Percentiles rank a stretch among this genome's conserved stretches.
Conservation (phyloP, 768 basidiomycete genomes). For the Mycena metata region DNA sequence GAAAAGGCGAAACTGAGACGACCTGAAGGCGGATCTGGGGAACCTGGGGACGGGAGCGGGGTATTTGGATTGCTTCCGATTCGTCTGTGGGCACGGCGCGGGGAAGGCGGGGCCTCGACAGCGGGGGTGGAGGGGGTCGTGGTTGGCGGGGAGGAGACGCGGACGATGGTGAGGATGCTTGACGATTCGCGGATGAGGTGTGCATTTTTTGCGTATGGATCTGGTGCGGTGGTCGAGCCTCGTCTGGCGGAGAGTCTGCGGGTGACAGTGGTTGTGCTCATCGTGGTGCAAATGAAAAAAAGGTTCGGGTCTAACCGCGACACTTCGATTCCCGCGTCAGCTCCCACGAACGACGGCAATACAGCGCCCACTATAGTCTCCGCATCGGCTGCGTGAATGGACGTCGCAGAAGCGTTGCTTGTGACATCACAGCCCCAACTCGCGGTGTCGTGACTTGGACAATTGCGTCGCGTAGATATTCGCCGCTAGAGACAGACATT, state of each 20-base stretch:
- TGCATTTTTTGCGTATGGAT: conserved; percentile 74
- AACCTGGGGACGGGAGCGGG: conserved; percentile 42
- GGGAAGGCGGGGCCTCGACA: conserved; percentile 43
- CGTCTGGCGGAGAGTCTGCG: conserved; percentile 67
- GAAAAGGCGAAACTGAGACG: conserved; percentile 77
- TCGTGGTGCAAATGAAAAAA: conserved; percentile 25
- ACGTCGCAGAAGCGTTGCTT: too few relatives aligned
- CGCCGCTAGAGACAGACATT: too few relatives aligned
- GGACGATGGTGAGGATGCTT: conserved; percentile 81
- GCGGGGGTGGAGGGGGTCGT: conserved; percentile 47
- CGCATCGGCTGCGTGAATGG: neutral
- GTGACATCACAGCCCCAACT: too few relatives aligned
- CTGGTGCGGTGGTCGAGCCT: conserved; percentile 76
- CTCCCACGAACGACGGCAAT: conserved; percentile 19
- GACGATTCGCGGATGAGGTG: conserved; percentile 66
- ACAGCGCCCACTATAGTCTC: conserved; percentile 12
- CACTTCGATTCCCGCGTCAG: neutral
- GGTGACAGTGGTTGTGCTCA: conserved; percentile 23
- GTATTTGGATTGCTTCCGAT: conserved; percentile 48
- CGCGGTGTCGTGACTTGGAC: too few relatives aligned
- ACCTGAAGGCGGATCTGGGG: conserved; percentile 36
- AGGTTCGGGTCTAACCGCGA: conserved; percentile 22
- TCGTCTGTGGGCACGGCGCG: conserved; percentile 48
- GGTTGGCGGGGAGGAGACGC: conserved; percentile 57
- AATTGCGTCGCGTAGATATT: too few relatives aligned